These are phyloP conservation scores for Neonectria coccinea DNA, from an alignment of 2,329 filamentous ascomycete species.

Conservation along the genomic window DNA sequence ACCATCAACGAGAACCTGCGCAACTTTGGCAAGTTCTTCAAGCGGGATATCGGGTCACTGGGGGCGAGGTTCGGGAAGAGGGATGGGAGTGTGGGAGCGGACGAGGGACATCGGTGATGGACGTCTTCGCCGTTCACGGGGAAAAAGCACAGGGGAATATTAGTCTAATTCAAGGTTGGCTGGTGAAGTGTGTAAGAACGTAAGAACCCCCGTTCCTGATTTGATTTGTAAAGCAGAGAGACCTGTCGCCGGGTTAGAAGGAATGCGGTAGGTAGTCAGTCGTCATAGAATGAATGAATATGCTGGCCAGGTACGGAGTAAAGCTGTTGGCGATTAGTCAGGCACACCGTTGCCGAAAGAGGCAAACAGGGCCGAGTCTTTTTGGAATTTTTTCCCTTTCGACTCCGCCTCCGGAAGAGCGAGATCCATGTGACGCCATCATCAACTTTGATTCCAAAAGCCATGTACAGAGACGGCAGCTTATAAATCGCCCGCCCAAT, in stretches of 20 bases:
- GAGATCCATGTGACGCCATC: conserved; percentile 7
- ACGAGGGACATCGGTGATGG: conserved; percentile 39
- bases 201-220: background rate
- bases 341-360: conserved; percentile 5
- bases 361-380: conserved; percentile 5
- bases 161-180: background rate
- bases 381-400: background rate
- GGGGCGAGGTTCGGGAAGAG: conserved; percentile 78
- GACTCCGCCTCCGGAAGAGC: background rate
- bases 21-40: conserved; percentile 97
- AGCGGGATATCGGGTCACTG: conserved; percentile 83
- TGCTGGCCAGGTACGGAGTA: background rate
- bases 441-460: conserved; percentile 23
- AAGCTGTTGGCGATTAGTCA: conserved; percentile 17
- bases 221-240: background rate
- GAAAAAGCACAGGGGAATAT: background rate
- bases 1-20: conserved; percentile 94
- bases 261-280: background rate
- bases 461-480: conserved; percentile 17
- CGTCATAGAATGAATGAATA: background rate
- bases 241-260: background rate
- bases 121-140: background rate
- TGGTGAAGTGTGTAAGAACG: background rate
- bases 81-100: conserved; percentile 55
- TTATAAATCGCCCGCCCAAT: conserved; percentile 38